Conservation (phyloP, 768 basidiomycete genomes). For the Mycena vulgaris region DNA sequence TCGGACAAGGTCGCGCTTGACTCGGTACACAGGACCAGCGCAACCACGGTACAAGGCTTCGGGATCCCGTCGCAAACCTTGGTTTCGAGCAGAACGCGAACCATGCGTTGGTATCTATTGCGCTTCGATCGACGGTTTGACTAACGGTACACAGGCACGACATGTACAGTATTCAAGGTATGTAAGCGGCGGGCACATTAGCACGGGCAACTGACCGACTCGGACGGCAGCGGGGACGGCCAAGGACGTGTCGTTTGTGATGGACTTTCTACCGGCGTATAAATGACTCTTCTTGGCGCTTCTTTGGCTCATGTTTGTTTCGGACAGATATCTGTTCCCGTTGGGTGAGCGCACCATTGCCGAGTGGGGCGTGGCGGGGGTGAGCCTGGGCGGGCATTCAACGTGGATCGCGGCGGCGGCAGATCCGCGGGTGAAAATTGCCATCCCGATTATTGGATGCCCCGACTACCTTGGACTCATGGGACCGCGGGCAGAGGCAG, state of each 20-base stretch:
- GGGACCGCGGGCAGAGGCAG: slow-evolving; percentile 64
- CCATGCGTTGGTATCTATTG: slow-evolving; percentile 52
- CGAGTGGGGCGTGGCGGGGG: slow-evolving; percentile 81
- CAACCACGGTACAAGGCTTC: slow-evolving; percentile 60
- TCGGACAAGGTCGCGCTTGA: neutral
- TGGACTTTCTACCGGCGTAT: slow-evolving; percentile 84
- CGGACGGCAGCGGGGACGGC: slow-evolving; percentile 70
- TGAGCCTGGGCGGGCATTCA: slow-evolving; percentile 89
- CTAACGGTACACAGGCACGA: slow-evolving; percentile 51
- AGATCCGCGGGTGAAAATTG: slow-evolving; percentile 48
- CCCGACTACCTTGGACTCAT: slow-evolving; percentile 78
- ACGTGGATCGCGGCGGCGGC: slow-evolving; percentile 77
- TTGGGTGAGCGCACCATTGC: slow-evolving; percentile 69
- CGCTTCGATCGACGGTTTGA: neutral
- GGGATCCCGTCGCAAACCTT: slow-evolving; percentile 52
- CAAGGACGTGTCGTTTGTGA: slow-evolving; percentile 83
- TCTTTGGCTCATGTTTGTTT: too few species aligned
- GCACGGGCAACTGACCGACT: neutral
- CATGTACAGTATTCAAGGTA: slow-evolving; percentile 65
- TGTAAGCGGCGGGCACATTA: slow-evolving; percentile 41
- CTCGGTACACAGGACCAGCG: slow-evolving; percentile 58
- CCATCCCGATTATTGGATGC: slow-evolving; percentile 76
- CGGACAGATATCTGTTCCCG: slow-evolving; percentile 86
- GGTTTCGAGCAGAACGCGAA: slow-evolving; percentile 56
- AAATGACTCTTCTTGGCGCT: too few species aligned